These are phyloP conservation scores for Kurtzmaniella cleridarum DNA, from an alignment of 805 yeast genomes.

Conservation along the genomic window DNA sequence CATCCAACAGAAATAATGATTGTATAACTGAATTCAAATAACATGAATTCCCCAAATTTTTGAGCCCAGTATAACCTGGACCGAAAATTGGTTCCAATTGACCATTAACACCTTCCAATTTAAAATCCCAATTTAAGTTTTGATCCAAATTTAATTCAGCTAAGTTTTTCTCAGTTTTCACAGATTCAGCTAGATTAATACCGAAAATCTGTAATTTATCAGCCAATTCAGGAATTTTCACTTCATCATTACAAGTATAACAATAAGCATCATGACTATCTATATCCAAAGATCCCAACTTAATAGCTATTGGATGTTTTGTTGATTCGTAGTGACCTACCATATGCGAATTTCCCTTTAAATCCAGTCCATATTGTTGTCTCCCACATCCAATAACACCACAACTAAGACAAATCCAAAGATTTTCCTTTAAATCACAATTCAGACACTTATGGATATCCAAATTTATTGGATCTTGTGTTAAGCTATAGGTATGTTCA, in stretches of 20 bases:
- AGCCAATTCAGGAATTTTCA: conserved; percentile 58
- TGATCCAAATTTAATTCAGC: conserved; percentile 91
- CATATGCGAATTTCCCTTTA: conserved; percentile 91
- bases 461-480: conserved; percentile 24
- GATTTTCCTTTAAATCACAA: conserved; percentile 67
- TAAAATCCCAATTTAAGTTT: conserved; percentile 89
- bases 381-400: conserved; percentile 95
- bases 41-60: conserved; percentile 91
- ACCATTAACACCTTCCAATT: conserved; percentile 69
- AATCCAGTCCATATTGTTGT: conserved; percentile 82
- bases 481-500: conserved; percentile 59
- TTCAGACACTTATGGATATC: conserved; percentile 43
- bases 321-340: conserved; percentile 56
- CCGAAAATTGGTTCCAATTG: conserved; percentile 67
- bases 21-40: conserved; percentile 82
- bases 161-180: conserved; percentile 81
- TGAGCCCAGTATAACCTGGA: conserved; percentile 72
- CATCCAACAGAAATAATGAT: conserved; percentile 47
- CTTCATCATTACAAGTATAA: conserved; percentile 85
- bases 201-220: conserved; percentile 53
- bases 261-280: conserved; percentile 76
- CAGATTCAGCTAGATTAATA: conserved; percentile 50
- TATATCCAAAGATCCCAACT: conserved; percentile 75
- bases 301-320: conserved; percentile 79
- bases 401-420: conserved; percentile 91